These are phyloP conservation scores for Lactarius indigo DNA, from an alignment of 768 basidiomycete genomes.

Conservation along the genomic window DNA sequence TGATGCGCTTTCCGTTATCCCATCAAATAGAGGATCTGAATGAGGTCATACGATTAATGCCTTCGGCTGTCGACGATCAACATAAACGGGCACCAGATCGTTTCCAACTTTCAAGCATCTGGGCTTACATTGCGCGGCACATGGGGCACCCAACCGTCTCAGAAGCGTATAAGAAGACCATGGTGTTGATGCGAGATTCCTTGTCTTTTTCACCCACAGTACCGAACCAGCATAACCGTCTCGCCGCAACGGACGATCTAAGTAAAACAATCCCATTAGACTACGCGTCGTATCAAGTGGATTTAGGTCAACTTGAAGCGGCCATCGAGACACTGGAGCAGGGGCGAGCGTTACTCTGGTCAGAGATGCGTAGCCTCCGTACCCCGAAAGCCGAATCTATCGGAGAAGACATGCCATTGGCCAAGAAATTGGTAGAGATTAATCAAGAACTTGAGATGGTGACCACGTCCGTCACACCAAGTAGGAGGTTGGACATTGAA, in stretches of 20 bases:
- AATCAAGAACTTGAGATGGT: not conserved
- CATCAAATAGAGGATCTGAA: not conserved
- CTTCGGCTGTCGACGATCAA: not conserved
- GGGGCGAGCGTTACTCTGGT: not conserved
- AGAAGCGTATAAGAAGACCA: not conserved
- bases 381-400: rapidly evolving
- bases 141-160: too few relatives aligned
- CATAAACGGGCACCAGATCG: not conserved
- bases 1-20: not conserved
- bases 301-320: not conserved
- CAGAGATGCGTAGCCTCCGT: not conserved
- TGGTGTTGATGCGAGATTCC: not conserved
- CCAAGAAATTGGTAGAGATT: not conserved
- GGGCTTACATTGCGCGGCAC: not conserved
- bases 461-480: not conserved
- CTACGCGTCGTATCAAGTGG: not conserved
- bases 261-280: not conserved
- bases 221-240: not conserved
- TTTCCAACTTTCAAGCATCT: not conserved
- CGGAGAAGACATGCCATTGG: not conserved
- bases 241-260: not conserved
- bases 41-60: too few relatives aligned
- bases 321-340: not conserved
- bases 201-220: not conserved
- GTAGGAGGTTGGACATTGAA: too few relatives aligned